These are phyloP conservation scores for Aspergillus coremiiformis DNA, from an alignment of 495 filamentous ascomycete species.

Conservation along the genomic window DNA sequence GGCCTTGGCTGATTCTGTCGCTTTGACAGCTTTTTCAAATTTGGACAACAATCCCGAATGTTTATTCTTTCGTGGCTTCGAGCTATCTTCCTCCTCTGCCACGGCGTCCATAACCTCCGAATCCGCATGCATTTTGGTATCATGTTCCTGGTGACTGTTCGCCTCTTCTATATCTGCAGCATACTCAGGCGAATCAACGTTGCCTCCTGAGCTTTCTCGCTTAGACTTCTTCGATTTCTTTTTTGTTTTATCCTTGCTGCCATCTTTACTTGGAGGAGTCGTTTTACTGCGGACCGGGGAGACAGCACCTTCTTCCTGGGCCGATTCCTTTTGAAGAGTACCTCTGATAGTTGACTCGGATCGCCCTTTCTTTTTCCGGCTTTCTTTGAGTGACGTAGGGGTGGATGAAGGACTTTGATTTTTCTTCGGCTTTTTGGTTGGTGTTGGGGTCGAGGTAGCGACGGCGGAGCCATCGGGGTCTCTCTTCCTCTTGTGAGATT, in stretches of 20 bases:
- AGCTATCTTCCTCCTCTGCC: constrained; percentile 5
- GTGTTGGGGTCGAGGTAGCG: constrained; percentile 25
- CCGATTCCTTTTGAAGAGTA: constrained; percentile 15
- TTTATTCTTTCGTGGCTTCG: constrained; percentile 26
- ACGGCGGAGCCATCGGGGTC: constrained; percentile 23
- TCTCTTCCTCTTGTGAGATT: constrained; percentile 36
- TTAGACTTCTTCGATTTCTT: constrained; percentile 28
- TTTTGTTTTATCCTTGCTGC: constrained; percentile 12
- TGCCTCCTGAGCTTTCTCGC: constrained; percentile 17
- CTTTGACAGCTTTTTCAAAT: constrained; percentile 38
- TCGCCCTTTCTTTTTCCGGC: constrained; percentile 21
- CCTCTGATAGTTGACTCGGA: constrained; percentile 12
- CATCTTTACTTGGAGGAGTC: constrained; percentile 15
- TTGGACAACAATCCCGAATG: constrained; percentile 40
- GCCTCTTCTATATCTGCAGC: constrained; percentile 16
- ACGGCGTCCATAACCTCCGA: neutral
- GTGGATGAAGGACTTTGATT: constrained; percentile 16
- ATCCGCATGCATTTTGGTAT: neutral
- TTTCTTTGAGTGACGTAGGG: constrained; percentile 10
- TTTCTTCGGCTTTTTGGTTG: constrained; percentile 35
- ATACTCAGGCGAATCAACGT: constrained; percentile 10
- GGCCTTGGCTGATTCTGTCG: constrained; percentile 23
- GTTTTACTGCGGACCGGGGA: constrained; percentile 21
- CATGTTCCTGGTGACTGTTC: constrained; percentile 3
- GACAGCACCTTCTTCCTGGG: constrained; percentile 26